phyloP scores from a whole-genome alignment of 257 asterid genomes.

The Scutellaria minor region DNA sequence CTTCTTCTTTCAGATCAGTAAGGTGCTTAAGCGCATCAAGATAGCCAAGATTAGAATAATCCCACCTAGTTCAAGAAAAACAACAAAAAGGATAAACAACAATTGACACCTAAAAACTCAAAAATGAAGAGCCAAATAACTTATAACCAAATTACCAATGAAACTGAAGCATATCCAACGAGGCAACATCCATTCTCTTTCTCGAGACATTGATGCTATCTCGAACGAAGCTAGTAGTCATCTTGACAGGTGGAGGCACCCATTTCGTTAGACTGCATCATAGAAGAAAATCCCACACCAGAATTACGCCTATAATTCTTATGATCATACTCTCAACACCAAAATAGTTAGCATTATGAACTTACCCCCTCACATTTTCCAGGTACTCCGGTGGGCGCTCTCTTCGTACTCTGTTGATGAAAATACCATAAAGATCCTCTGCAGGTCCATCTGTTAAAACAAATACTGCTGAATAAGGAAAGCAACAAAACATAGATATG shows the following conservation, averaged over 20 bases:
- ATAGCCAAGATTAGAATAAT: conserved; percentile 86
- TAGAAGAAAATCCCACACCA: conserved; percentile 25
- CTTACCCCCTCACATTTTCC: conserved; percentile 90
- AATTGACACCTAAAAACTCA: background rate
- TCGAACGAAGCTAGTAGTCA: conserved; percentile 80
- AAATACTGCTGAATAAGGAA: conserved; percentile 17
- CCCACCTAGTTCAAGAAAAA: conserved; percentile 81
- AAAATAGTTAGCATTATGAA: background rate
- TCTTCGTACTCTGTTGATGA: conserved; percentile 88
- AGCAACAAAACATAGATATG: background rate
- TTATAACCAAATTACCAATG: conserved; percentile 65
- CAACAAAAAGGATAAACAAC: conserved; percentile 13
- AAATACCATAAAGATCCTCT: conserved; percentile 94
- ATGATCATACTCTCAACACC: background rate
- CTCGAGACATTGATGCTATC: conserved; percentile 80
- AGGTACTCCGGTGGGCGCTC: conserved; percentile 93
- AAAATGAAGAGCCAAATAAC: conserved; percentile 18
- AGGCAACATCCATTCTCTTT: conserved; percentile 91
- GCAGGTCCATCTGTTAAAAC: conserved; percentile 88
- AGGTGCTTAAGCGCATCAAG: conserved; percentile 98
- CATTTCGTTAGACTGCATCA: conserved; percentile 86
- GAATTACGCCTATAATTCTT: background rate
- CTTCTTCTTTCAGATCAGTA: conserved; percentile 93
- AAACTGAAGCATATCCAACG: conserved; percentile 98
- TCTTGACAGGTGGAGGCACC: conserved; percentile 99